phyloP scores from a whole-genome alignment of 176 grass and related monocot species.

The Elymus sibiricus region DNA sequence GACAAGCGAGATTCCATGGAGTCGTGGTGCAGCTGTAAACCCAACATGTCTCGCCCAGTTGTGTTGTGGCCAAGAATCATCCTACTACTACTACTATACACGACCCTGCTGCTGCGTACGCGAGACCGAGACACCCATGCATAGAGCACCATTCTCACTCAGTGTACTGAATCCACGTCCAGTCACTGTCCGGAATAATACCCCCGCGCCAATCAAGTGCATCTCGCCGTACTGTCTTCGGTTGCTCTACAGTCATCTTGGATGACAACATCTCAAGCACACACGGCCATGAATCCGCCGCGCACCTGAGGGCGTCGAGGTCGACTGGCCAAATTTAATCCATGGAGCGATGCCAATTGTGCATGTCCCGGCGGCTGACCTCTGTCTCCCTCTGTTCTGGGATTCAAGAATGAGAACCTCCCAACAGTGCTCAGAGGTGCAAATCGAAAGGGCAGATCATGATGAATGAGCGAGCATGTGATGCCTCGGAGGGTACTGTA shows the following conservation, averaged over 20 bases:
- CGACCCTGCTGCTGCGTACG: background rate
- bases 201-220: background rate
- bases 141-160: background rate
- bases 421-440: slow-evolving; percentile 9
- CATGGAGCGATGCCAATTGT: background rate
- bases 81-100: background rate
- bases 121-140: background rate
- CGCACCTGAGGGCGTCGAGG: background rate
- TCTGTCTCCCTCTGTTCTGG: too few relatives aligned
- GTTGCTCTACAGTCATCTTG: background rate
- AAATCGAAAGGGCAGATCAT: background rate
- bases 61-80: slow-evolving; percentile 20
- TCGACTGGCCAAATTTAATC: background rate
- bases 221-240: background rate
- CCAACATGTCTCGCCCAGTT: background rate
- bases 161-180: slow-evolving; percentile 24
- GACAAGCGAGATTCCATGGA: background rate
- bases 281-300: background rate
- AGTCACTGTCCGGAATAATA: slow-evolving; percentile 12
- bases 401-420: background rate
- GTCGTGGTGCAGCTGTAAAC: slow-evolving; percentile 17
- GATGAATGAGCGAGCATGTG: slow-evolving; percentile 26
- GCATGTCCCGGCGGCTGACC: background rate
- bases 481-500: slow-evolving; percentile 33
- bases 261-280: slow-evolving; percentile 4